Conservation (phyloP, 768 basidiomycete genomes). For the Lactarius hengduanensis region DNA sequence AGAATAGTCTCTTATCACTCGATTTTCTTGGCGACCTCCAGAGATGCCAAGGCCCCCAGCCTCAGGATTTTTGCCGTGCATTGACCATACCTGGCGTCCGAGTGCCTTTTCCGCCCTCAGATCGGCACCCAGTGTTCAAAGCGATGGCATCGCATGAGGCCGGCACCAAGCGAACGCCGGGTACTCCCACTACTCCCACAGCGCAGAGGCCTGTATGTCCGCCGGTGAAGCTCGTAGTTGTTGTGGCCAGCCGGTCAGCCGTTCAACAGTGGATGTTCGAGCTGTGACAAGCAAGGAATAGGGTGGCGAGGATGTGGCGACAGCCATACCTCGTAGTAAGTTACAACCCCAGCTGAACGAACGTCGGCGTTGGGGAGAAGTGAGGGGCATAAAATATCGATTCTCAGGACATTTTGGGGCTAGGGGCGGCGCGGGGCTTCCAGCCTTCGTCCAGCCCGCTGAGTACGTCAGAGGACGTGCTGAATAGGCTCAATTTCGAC, state of each 20-base stretch:
- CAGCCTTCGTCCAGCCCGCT: background rate
- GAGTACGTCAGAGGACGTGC: background rate
- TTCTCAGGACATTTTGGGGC: background rate
- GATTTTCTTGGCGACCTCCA: background rate
- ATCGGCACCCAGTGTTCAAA: background rate
- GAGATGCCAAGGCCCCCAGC: background rate
- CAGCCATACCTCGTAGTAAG: background rate
- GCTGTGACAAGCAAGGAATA: background rate
- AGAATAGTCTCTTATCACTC: background rate
- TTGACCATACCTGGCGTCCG: background rate
- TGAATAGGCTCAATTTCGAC: background rate
- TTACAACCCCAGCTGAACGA: background rate
- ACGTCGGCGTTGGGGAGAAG: background rate
- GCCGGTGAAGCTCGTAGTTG: background rate
- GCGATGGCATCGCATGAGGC: background rate
- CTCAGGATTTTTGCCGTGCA: background rate
- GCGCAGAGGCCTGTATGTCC: no score
- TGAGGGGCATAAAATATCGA: background rate
- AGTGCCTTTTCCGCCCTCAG: background rate
- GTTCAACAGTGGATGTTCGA: background rate
- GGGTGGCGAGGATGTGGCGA: background rate
- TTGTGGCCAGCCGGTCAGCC: background rate
- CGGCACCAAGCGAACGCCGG: background rate
- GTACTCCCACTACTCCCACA: no score
- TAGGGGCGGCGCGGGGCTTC: background rate